Conservation (phyloP, 2,329 filamentous ascomycete genomes). For the Nothophoma quercina region DNA sequence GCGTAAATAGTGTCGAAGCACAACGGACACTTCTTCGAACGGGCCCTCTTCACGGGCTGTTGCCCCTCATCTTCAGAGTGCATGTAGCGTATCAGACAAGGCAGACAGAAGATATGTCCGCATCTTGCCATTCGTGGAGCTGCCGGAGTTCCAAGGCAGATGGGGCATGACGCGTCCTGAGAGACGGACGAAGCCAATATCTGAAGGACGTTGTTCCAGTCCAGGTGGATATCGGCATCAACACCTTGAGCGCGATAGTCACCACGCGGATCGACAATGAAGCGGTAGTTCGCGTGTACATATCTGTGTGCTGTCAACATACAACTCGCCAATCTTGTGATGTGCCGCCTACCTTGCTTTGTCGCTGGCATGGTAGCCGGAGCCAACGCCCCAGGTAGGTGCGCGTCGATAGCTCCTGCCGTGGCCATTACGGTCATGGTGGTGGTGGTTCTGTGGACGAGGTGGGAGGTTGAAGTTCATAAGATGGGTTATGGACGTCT, state of each 20-base stretch:
- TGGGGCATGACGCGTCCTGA: slow-evolving; percentile 88
- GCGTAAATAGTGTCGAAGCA: slow-evolving; percentile 94
- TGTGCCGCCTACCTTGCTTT: slow-evolving; percentile 73
- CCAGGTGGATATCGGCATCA: slow-evolving; percentile 87
- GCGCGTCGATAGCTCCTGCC: slow-evolving; percentile 67
- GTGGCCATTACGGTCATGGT: slow-evolving; percentile 62
- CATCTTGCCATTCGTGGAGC: slow-evolving; percentile 97
- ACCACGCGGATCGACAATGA: slow-evolving; percentile 85
- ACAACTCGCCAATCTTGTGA: background rate
- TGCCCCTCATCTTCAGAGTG: slow-evolving; percentile 75
- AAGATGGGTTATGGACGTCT: slow-evolving; percentile 95
- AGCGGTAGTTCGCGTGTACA: slow-evolving; percentile 96
- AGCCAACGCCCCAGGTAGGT: slow-evolving; percentile 83
- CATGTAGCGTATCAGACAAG: slow-evolving; percentile 95
- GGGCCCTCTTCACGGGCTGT: slow-evolving; percentile 70
- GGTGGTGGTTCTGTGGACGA: slow-evolving; percentile 68
- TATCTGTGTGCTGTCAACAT: slow-evolving; percentile 60
- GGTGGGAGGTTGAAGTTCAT: slow-evolving; percentile 89
- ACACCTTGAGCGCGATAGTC: slow-evolving; percentile 81
- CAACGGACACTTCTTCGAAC: slow-evolving; percentile 95
- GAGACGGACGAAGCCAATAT: slow-evolving; percentile 90
- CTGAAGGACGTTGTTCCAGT: slow-evolving; percentile 91
- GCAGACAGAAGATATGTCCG: slow-evolving; percentile 94
- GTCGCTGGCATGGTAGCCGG: slow-evolving; percentile 87
- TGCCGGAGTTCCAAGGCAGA: slow-evolving; percentile 90